Base-by-base conservation (phyloP, 257 asterid genomes). In the Lantana camara region DNA sequence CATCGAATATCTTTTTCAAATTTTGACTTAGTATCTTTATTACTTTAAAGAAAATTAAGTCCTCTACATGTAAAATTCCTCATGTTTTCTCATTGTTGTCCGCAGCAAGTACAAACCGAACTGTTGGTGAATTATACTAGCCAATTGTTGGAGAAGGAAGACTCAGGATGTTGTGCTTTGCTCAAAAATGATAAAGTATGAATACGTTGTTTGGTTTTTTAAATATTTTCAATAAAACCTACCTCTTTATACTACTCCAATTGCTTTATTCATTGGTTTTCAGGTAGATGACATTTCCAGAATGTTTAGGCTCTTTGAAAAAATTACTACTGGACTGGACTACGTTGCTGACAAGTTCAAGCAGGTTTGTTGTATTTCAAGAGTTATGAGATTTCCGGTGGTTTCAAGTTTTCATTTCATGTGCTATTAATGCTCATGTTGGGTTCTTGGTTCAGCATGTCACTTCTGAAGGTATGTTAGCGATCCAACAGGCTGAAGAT, bases 231-330 rank as follows among this genome's bases (percentile, higher is more conserved):
- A 34, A 14, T 5, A 19, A 49, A 20, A 46, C 37, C 30, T 17
- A 20, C 49, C 57, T n/a, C 19, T 30, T 32, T 9, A 23, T 9
- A 47, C 30, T 51, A 15, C 29, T 68, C 56, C 21, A 27, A 27
- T 5, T 27, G 32, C 32, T 51, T 63, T 58, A 30, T 68, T 57
- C 7, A 19, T 16, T 38, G 47, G 54, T 23, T 68, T 38, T 38
- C 67, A 79, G 89, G 77, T 75, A 40, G 90, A 79, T 2, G 95
- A 86, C 67, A 68, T 86, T 22, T 81, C 90, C 34, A 73, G 88
- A 60, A 83, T 86, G 85, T 75, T 79, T 50, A 81, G 90, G 60
- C 82, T 86, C 32, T 83, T 77, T 69, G 56, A 55, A 34, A 69
- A 64, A 46, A 68, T 76, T 48, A 68, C 74, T 0, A 57, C 74